Evolutionary conservation across 2,329 filamentous ascomycete genomes (phyloP).

Genomic region (Triangularia verruculosa): DNA sequence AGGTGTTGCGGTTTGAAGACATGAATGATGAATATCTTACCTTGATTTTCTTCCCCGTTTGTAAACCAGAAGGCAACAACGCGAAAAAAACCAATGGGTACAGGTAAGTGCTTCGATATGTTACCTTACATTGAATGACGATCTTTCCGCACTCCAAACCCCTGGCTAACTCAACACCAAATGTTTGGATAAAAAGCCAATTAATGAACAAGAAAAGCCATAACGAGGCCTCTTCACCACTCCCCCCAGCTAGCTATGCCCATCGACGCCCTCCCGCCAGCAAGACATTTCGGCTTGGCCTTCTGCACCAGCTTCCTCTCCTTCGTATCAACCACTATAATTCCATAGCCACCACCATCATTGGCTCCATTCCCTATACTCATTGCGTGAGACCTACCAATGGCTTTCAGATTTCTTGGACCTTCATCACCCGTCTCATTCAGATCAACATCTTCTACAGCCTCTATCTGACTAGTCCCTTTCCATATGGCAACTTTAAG

Average conservation of each 20-base stretch:
- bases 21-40: background rate
- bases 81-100: too few species aligned
- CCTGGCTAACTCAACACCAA: too few species aligned
- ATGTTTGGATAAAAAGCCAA: too few species aligned
- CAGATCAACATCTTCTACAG: constrained; percentile 44
- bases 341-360: constrained; percentile 27
- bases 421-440: constrained; percentile 48
- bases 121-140: too few species aligned
- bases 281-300: constrained; percentile 30
- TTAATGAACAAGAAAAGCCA: too few species aligned
- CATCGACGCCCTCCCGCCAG: constrained; percentile 28
- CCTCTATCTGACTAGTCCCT: constrained; percentile 41
- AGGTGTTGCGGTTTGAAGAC: background rate
- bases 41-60: background rate
- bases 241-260: constrained; percentile 31
- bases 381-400: constrained; percentile 56
- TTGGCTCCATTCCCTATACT: constrained; percentile 49
- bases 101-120: too few species aligned
- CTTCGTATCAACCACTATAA: constrained; percentile 39
- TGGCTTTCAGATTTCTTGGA: constrained; percentile 52
- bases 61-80: too few species aligned
- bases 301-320: constrained; percentile 34
- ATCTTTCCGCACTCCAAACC: too few species aligned
- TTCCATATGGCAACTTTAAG: constrained; percentile 51
- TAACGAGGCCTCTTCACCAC: background rate